Conservation (phyloP, 768 basidiomycete genomes). For the Mrakia frigida region DNA sequence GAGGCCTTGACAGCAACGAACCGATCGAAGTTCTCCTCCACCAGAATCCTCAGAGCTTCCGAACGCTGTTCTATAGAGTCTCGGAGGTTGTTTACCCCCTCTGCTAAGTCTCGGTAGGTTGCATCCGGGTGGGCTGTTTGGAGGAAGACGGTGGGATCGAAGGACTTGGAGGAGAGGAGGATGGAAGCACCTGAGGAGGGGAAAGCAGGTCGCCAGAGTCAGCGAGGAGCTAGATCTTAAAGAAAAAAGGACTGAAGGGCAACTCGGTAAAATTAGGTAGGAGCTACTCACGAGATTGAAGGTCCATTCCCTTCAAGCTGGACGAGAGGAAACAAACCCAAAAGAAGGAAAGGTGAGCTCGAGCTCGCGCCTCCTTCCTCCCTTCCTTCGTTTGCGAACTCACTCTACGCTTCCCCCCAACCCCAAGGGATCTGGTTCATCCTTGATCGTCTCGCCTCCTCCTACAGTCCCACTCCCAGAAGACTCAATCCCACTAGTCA, state of each 20-base stretch:
- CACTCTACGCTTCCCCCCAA: slow-evolving; percentile 49
- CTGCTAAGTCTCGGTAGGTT: slow-evolving; percentile 81
- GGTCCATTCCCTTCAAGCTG: slow-evolving; percentile 21
- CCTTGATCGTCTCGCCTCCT: slow-evolving; percentile 32
- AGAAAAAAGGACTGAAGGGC: neutral
- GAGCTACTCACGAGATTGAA: slow-evolving; percentile 29
- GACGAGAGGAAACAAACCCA: slow-evolving; percentile 31
- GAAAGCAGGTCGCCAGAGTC: too few species aligned
- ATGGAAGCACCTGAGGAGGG: slow-evolving; percentile 62
- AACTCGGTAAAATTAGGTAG: neutral
- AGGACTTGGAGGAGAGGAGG: slow-evolving; percentile 83
- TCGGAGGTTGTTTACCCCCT: slow-evolving; percentile 68
- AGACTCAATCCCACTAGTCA: slow-evolving; percentile 47
- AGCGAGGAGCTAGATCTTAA: neutral
- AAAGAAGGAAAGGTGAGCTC: slow-evolving; percentile 60
- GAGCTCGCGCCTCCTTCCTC: slow-evolving; percentile 53
- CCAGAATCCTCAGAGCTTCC: slow-evolving; percentile 87
- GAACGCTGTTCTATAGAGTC: slow-evolving; percentile 82
- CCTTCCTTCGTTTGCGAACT: slow-evolving; percentile 44
- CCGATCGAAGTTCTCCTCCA: slow-evolving; percentile 96
- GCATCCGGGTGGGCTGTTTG: slow-evolving; percentile 90
- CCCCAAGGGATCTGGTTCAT: slow-evolving; percentile 53
- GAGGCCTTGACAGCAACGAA: slow-evolving; percentile 96
- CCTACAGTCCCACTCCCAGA: slow-evolving; percentile 58
- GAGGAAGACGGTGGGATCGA: slow-evolving; percentile 91